Evolutionary conservation across 2,329 filamentous ascomycete species (phyloP).

Genomic region (Stachybotrys echinatus): DNA sequence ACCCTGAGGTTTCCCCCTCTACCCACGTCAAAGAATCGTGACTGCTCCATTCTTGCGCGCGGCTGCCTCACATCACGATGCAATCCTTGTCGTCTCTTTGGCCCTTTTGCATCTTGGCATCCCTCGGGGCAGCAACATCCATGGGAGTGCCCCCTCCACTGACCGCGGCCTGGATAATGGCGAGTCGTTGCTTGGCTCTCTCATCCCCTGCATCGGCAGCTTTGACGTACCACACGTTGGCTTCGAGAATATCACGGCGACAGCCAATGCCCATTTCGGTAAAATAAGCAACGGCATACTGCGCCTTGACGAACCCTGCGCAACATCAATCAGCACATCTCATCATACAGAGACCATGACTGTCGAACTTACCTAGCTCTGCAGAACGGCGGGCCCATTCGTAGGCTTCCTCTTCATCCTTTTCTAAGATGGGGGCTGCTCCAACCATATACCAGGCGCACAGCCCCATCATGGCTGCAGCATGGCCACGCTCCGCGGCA

Average conservation of each 20-base stretch:
- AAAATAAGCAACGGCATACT: constrained; percentile 95
- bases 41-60: too few species aligned
- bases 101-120: constrained; percentile 45
- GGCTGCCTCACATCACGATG: constrained; percentile 50
- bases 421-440: constrained; percentile 84
- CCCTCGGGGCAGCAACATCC: constrained; percentile 49
- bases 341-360: background rate
- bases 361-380: constrained; percentile 63
- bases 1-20: too few species aligned
- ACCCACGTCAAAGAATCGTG: too few species aligned
- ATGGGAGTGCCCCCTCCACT: constrained; percentile 49
- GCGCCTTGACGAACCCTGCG: constrained; percentile 64
- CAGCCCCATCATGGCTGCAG: constrained; percentile 92
- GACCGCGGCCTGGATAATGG: constrained; percentile 81
- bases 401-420: constrained; percentile 93
- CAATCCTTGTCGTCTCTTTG: constrained; percentile 51
- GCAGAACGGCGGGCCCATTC: constrained; percentile 91
- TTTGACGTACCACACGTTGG: constrained; percentile 97
- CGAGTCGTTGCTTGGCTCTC: constrained; percentile 78
- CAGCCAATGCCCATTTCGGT: constrained; percentile 98
- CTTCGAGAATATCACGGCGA: constrained; percentile 87
- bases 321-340: constrained; percentile 7
- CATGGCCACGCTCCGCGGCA: constrained; percentile 78
- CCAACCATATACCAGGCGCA: constrained; percentile 99
- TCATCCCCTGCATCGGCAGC: constrained; percentile 90